phyloP scores from a whole-genome alignment of 352 stramenopile species.

The Globisporangium echinulatum region DNA sequence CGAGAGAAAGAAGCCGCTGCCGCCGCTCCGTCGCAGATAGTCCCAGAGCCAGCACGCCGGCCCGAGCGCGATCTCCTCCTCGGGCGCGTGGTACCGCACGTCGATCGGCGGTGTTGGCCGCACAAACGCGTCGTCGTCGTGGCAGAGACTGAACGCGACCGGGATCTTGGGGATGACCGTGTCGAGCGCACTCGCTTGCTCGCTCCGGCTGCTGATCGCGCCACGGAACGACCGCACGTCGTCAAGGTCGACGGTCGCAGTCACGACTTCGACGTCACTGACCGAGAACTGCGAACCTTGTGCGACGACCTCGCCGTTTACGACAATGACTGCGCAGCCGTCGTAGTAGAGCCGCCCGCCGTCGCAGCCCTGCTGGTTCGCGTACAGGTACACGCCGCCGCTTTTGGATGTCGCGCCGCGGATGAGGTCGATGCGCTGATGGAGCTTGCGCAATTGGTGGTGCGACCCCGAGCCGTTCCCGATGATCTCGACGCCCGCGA shows the following conservation, averaged over 20 bases:
- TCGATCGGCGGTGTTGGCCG: conserved; percentile 46
- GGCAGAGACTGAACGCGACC: conserved; percentile 73
- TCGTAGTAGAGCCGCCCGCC: conserved; percentile 96
- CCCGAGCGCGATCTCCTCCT: conserved; percentile 97
- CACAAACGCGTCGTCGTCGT: conserved; percentile 39
- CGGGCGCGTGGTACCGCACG: conserved; percentile 79
- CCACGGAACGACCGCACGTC: conserved; percentile 96
- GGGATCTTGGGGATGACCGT: conserved; percentile 63
- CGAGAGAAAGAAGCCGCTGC: conserved; percentile 92
- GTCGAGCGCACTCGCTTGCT: conserved; percentile 88
- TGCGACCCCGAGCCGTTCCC: conserved; percentile 96
- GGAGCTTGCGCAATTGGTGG: conserved; percentile 94
- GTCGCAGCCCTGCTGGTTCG: conserved; percentile 98
- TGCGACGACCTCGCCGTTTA: conserved; percentile 94
- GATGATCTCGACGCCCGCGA: conserved; percentile 97
- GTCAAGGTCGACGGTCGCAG: conserved; percentile 95
- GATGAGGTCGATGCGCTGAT: conserved; percentile 90
- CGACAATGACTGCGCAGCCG: conserved; percentile 95
- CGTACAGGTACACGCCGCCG: conserved; percentile 98
- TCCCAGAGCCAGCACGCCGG: conserved; percentile 99
- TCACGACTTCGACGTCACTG: conserved; percentile 94
- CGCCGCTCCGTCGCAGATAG: conserved; percentile 90
- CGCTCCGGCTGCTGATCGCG: conserved; percentile 89
- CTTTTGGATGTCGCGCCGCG: conserved; percentile 90
- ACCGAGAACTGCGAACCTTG: conserved; percentile 97